Evolutionary conservation across 2,329 filamentous ascomycete species (phyloP).

Genomic region (Epichloe bromicola): DNA sequence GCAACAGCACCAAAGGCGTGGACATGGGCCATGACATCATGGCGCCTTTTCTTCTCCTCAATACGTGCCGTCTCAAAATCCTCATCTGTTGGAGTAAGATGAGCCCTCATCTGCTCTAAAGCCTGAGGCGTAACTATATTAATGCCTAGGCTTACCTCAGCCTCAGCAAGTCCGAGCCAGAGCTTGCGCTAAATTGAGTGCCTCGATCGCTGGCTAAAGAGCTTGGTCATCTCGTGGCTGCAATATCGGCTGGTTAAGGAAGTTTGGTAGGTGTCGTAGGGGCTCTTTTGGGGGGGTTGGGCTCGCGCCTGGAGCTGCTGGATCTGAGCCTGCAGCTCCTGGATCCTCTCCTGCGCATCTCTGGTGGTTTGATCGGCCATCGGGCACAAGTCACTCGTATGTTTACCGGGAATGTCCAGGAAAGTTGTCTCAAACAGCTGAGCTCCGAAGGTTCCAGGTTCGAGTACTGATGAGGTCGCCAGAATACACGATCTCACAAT

Average conservation of each 20-base stretch:
- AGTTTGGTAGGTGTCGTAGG: conserved; percentile 40
- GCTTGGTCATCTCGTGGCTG: conserved; percentile 58
- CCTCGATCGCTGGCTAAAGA: conserved; percentile 67
- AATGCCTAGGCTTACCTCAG: conserved; percentile 69
- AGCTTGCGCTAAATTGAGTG: conserved; percentile 72
- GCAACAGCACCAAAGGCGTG: conserved; percentile 62
- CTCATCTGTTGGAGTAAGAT: conserved; percentile 61
- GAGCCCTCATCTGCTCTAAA: conserved; percentile 61
- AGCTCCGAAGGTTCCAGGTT: too few species aligned
- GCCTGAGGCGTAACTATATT: conserved; percentile 58
- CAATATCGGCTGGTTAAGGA: conserved; percentile 61
- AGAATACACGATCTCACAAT: too few species aligned
- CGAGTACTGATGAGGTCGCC: too few species aligned
- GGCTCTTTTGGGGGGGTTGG: conserved; percentile 2
- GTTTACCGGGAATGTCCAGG: too few species aligned
- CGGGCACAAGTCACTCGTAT: background rate
- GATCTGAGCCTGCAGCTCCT: conserved; percentile 7
- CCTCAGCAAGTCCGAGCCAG: conserved; percentile 75
- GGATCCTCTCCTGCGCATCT: conserved; percentile 5
- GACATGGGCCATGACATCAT: conserved; percentile 57
- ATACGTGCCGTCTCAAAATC: conserved; percentile 62
- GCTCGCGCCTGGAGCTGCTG: conserved; percentile 6
- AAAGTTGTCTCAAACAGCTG: too few species aligned
- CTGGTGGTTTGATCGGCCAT: conserved; percentile 2
- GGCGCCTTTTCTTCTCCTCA: conserved; percentile 61